These are phyloP conservation scores for Myxozyma geophila DNA, from an alignment of 805 yeast species.

Conservation along the genomic window DNA sequence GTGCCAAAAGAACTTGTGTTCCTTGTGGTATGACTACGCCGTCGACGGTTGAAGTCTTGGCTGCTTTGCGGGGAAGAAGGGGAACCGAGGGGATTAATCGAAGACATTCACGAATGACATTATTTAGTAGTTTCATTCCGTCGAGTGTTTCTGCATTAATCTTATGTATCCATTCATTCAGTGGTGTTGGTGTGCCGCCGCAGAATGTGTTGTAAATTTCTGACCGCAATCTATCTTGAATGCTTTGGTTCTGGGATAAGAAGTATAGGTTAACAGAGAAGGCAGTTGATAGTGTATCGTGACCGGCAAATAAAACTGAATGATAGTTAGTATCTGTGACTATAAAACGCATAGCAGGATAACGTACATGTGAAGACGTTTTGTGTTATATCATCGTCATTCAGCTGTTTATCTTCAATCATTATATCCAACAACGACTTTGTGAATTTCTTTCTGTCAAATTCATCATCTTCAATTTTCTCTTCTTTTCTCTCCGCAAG, in stretches of 20 bases:
- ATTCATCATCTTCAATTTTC: neutral
- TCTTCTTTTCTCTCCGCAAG: neutral
- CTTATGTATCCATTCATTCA: neutral
- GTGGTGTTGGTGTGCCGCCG: slow-evolving; percentile 2
- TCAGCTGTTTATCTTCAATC: neutral
- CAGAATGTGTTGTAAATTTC: slow-evolving; percentile 22
- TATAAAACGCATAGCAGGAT: neutral
- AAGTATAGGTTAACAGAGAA: slow-evolving; percentile 16
- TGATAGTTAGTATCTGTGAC: too few species aligned
- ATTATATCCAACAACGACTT: neutral
- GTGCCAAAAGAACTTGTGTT: neutral
- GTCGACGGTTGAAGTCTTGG: neutral
- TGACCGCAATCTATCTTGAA: slow-evolving; percentile 19
- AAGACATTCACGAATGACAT: slow-evolving; percentile 23
- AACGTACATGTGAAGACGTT: neutral
- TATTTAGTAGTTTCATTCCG: slow-evolving; percentile 20
- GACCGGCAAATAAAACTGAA: slow-evolving; percentile 28
- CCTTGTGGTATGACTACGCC: neutral
- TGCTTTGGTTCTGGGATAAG: slow-evolving; percentile 11
- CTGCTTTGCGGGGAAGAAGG: neutral
- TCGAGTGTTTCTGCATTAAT: slow-evolving; percentile 17
- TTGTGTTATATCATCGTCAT: neutral
- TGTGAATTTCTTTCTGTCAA: neutral
- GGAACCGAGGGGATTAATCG: slow-evolving; percentile 16
- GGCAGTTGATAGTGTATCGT: slow-evolving; percentile 27